Base-by-base conservation (phyloP, 2,329 filamentous ascomycete species). In the Metarhizium album region DNA sequence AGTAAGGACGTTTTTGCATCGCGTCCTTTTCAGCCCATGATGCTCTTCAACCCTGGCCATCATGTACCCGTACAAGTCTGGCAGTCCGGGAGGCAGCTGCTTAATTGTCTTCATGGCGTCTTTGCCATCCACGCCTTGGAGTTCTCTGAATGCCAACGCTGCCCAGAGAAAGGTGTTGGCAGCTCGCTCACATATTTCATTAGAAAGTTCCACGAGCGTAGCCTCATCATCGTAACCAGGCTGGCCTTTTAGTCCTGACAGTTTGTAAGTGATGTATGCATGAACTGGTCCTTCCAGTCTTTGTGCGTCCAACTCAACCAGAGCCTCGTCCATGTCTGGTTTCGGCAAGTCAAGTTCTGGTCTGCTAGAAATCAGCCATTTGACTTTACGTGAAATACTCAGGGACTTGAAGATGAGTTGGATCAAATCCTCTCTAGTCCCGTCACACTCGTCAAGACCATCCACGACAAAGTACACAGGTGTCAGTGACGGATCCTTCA, bases 361-460 rank as follows among this genome's bases (percentile, higher is more conserved):
- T 22, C 71, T 70, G 53, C 71, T 73, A 11, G 70, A 69, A n/a
- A 72, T 50, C 23, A 74, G 51, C 66, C 68, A 71, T 54, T 69
- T 73, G 23, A 70, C 54, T 16, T 57, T 57, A 20, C 57, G 43
- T 38, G 60, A 46, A 49, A 51, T 56, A 47, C 29, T 27, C 9
- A 59, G 57, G 31, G 60, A 64, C n/a, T 60, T 50, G 24, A 53
- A 53, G 35, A 74, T 64, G 11, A 73, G 57, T 6, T 64, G 45
- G n/a, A 74, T 60, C 46, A 74, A 66, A 37, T 60, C 48, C 4
- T 42, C 18, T 13, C 59, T 52, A 27, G 58, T 64, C 18, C 33
- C 53, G 33, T 52, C 55, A 53, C 72, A 77, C 55, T 78, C 72
- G 53, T 78, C 71, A 1, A 78, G 68, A 4, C 69, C 73, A 57